Evolutionary conservation across 495 filamentous ascomycete genomes (phyloP).

Genomic region (Hypoxylon fuscum): DNA sequence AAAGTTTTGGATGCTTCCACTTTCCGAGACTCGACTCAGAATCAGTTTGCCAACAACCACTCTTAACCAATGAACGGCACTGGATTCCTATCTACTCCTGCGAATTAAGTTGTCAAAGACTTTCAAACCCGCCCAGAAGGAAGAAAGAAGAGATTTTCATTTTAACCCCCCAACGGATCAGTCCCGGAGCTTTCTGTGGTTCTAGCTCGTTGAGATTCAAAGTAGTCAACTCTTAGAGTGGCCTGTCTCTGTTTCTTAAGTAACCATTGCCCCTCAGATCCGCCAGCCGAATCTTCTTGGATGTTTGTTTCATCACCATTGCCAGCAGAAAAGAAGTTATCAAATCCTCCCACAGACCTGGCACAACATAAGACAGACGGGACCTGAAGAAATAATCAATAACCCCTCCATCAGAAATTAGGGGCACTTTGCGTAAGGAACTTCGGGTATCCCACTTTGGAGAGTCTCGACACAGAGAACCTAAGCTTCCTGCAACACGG

Average conservation of each 20-base stretch:
- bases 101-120: slow-evolving; percentile 43
- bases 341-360: slow-evolving; percentile 33
- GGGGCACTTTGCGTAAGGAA: background rate
- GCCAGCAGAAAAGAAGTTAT: slow-evolving; percentile 28
- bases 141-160: slow-evolving; percentile 46
- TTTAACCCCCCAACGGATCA: slow-evolving; percentile 40
- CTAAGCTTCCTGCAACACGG: slow-evolving; percentile 35
- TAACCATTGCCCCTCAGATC: slow-evolving; percentile 18
- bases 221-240: slow-evolving; percentile 20
- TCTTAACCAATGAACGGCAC: slow-evolving; percentile 40
- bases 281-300: slow-evolving; percentile 26
- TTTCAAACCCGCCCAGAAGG: slow-evolving; percentile 30
- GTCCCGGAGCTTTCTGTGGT: slow-evolving; percentile 38
- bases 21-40: slow-evolving; percentile 50
- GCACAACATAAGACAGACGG: slow-evolving; percentile 43
- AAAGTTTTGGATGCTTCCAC: slow-evolving; percentile 42
- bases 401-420: slow-evolving; percentile 1
- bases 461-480: slow-evolving; percentile 27
- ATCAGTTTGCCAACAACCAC: slow-evolving; percentile 45
- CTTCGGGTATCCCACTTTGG: background rate
- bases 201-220: slow-evolving; percentile 33
- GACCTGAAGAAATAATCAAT: slow-evolving; percentile 6
- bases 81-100: slow-evolving; percentile 33
- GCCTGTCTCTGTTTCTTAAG: slow-evolving; percentile 33
- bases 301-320: slow-evolving; percentile 41